Evolutionary conservation across 148 eudicot species (phyloP).

Genomic region (Arbutus unedo): DNA sequence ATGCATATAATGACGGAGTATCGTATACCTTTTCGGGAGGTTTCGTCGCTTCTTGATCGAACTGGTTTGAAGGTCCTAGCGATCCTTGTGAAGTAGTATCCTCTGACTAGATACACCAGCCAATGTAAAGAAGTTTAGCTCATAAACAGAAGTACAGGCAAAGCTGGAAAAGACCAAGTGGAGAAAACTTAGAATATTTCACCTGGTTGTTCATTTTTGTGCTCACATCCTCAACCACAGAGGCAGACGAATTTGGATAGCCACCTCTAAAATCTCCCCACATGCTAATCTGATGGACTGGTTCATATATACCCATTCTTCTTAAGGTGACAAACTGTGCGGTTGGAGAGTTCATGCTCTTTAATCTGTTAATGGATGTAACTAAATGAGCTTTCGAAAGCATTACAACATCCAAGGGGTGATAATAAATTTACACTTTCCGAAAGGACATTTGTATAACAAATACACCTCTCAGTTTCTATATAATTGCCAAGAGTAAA

Average conservation of each 20-base stretch:
- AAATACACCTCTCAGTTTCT: not conserved
- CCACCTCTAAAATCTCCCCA: constrained; percentile 80
- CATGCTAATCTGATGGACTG: constrained; percentile 69
- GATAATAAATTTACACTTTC: not conserved
- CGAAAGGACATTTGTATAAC: not conserved
- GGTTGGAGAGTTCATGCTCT: constrained; percentile 59
- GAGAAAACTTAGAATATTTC: not conserved
- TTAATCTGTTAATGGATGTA: constrained; percentile 11
- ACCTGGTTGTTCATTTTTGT: constrained; percentile 67
- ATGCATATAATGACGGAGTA: not conserved
- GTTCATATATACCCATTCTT: constrained; percentile 78
- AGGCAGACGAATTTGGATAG: constrained; percentile 48
- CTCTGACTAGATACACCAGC: constrained; percentile 50
- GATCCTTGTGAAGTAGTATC: constrained; percentile 67
- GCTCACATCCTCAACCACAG: constrained; percentile 53
- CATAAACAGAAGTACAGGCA: not conserved
- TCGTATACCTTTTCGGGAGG: constrained; percentile 65
- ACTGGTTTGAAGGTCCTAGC: constrained; percentile 47
- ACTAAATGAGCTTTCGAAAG: constrained; percentile 15
- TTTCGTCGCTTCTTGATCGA: constrained; percentile 68
- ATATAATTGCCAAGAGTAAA: not conserved
- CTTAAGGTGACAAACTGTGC: constrained; percentile 61
- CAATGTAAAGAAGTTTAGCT: not conserved
- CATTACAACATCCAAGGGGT: not conserved
- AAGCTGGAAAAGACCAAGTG: constrained; percentile 4